Percentiles rank a stretch among this genome's conserved stretches.
Conservation (phyloP, 2,329 filamentous ascomycete genomes). For the Xylaria sp. region DNA sequence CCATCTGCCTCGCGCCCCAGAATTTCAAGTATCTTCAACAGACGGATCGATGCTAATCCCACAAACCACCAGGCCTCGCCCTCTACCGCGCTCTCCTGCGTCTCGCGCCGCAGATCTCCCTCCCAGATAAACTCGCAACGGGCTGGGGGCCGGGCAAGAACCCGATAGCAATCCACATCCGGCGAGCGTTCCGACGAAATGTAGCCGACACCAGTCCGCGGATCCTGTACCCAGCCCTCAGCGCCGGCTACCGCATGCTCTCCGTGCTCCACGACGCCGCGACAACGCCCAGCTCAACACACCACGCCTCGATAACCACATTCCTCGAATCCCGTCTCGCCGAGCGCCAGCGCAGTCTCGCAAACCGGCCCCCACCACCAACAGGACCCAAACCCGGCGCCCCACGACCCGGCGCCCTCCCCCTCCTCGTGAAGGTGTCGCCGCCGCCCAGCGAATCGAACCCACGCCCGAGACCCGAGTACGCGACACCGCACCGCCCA, state of each 20-base stretch:
- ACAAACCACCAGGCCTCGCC: constrained; percentile 64
- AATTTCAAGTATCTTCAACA: neutral
- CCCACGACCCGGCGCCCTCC: constrained; percentile 39
- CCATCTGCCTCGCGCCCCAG: constrained; percentile 1
- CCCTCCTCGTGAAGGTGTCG: constrained; percentile 48
- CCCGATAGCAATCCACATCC: constrained; percentile 67
- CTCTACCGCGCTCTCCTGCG: constrained; percentile 77
- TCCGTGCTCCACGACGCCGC: constrained; percentile 40
- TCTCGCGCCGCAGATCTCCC: constrained; percentile 62
- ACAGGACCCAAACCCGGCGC: constrained; percentile 24
- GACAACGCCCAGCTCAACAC: constrained; percentile 26
- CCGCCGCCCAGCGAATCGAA: constrained; percentile 30
- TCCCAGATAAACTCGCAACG: constrained; percentile 59
- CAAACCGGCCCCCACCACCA: constrained; percentile 7
- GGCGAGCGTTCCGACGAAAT: constrained; percentile 71
- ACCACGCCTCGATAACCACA: constrained; percentile 54
- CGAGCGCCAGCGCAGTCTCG: constrained; percentile 41
- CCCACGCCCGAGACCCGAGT: constrained; percentile 49
- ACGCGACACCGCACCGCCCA: constrained; percentile 59
- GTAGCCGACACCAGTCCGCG: constrained; percentile 65
- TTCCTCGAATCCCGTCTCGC: constrained; percentile 55
- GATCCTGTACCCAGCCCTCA: constrained; percentile 69
- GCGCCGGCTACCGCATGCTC: constrained; percentile 67
- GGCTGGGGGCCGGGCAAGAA: constrained; percentile 47
- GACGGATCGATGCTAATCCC: neutral